phyloP scores from a whole-genome alignment of 805 yeast genomes.

The Vanderwaltozyma yarrowii region DNA sequence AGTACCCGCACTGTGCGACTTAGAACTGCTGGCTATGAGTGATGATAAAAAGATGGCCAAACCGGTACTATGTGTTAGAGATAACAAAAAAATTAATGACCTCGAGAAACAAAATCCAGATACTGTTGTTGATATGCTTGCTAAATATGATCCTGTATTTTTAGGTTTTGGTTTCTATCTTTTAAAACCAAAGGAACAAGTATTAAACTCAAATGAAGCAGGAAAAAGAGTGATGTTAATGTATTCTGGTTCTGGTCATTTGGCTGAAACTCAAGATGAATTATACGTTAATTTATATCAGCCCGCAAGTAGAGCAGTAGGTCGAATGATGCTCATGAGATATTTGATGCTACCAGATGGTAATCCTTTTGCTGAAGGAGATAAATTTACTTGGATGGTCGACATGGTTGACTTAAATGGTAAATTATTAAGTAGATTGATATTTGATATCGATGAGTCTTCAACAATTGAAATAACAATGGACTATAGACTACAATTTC shows the following conservation, averaged over 20 bases:
- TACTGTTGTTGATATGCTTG: slow-evolving; percentile 10
- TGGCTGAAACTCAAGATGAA: not conserved
- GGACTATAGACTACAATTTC: slow-evolving; percentile 1
- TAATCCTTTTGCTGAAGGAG: slow-evolving; percentile 14
- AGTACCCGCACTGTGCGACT: slow-evolving; percentile 40
- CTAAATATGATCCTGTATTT: slow-evolving; percentile 17
- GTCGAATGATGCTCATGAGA: slow-evolving; percentile 12
- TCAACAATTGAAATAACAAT: not conserved
- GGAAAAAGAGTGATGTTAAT: not conserved
- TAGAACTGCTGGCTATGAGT: slow-evolving; percentile 21
- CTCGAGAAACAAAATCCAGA: not conserved
- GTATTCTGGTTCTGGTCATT: not conserved
- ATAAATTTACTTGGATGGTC: slow-evolving; percentile 25
- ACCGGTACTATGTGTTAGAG: slow-evolving; percentile 9
- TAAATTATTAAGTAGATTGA: slow-evolving; percentile 12
- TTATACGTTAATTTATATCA: slow-evolving; percentile 2
- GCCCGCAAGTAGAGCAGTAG: slow-evolving; percentile 16
- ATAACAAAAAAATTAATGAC: not conserved
- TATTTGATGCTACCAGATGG: slow-evolving; percentile 13
- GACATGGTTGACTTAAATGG: slow-evolving; percentile 22
- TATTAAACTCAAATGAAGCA: not conserved
- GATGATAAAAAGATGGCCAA: slow-evolving; percentile 16
- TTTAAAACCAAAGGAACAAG: slow-evolving; percentile 7
- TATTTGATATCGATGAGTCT: slow-evolving; percentile 3
- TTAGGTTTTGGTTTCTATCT: slow-evolving; percentile 21